Conservation (phyloP, 495 filamentous ascomycete species). For the Penicillium diatomitis region DNA sequence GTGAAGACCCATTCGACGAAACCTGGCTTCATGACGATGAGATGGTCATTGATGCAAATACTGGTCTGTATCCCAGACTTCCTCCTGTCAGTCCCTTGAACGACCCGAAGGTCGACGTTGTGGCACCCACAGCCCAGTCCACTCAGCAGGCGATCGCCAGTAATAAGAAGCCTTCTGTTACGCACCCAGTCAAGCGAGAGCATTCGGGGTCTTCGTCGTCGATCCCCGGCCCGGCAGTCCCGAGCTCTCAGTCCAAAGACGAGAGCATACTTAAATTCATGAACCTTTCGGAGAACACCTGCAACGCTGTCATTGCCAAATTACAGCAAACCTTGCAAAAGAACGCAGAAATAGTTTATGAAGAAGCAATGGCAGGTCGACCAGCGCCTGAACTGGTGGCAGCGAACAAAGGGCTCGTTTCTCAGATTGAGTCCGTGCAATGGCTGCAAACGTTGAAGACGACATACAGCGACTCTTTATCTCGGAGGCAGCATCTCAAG, state of each 20-base stretch:
- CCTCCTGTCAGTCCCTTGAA: conserved; percentile 13
- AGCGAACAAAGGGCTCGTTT: conserved; percentile 26
- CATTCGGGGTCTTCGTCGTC: conserved; percentile 2
- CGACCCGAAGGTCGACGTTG: not conserved
- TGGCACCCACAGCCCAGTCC: not conserved
- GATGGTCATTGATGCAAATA: conserved; percentile 12
- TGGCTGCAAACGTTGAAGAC: conserved; percentile 19
- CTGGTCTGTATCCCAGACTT: conserved; percentile 24
- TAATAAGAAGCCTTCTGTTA: conserved; percentile 1
- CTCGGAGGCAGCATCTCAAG: conserved; percentile 26
- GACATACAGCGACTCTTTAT: conserved; percentile 15
- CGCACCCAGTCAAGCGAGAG: conserved; percentile 5
- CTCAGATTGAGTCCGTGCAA: conserved; percentile 28
- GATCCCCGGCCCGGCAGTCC: conserved; percentile 9
- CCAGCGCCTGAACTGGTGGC: conserved; percentile 28
- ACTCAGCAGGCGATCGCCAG: conserved; percentile 4
- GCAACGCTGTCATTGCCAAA: conserved; percentile 15
- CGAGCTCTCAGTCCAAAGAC: conserved; percentile 17
- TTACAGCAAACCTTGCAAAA: conserved; percentile 21
- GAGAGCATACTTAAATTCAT: conserved; percentile 24
- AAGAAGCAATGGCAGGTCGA: conserved; percentile 33
- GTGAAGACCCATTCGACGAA: conserved; percentile 22
- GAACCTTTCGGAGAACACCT: conserved; percentile 10
- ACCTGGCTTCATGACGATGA: conserved; percentile 19
- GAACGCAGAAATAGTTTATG: conserved; percentile 32